Evolutionary conservation across 1,284 basidiomycete genomes (phyloP).

Genomic region (Rhodotorula sp.): DNA sequence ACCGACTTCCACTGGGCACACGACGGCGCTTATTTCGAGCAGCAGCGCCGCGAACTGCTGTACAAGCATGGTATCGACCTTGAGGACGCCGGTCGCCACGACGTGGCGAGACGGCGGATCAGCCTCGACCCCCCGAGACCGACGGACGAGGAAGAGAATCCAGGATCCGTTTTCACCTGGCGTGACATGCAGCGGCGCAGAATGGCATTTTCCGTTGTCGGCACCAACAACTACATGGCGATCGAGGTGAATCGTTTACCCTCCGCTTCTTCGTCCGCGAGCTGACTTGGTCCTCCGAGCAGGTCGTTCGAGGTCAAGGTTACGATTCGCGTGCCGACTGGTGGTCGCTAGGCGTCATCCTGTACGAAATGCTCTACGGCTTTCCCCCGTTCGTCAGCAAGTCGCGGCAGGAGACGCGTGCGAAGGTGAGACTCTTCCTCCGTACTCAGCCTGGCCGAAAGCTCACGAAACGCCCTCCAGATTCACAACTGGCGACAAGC

Average conservation of each 20-base stretch:
- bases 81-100: constrained; percentile 60
- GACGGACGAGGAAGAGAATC: constrained; percentile 61
- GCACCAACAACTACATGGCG: constrained; percentile 22
- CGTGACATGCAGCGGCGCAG: constrained; percentile 87
- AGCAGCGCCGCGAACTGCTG: constrained; percentile 81
- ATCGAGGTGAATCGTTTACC: constrained; percentile 64
- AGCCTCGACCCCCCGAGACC: constrained; percentile 23
- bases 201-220: constrained; percentile 89
- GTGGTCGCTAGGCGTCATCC: constrained; percentile 22
- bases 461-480: constrained; percentile 18
- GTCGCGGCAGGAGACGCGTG: constrained; percentile 77
- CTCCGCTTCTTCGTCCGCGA: not conserved
- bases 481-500: constrained; percentile 82
- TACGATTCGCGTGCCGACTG: too few species aligned
- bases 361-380: constrained; percentile 55
- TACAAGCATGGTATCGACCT: constrained; percentile 93
- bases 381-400: constrained; percentile 85
- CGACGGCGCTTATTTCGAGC: constrained; percentile 82
- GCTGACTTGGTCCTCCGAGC: not conserved
- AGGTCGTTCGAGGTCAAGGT: too few species aligned
- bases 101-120: not conserved
- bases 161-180: constrained; percentile 71
- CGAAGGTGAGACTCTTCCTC: not conserved
- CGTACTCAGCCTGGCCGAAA: constrained; percentile 60
- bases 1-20: constrained; percentile 65